Evolutionary conservation across 2,329 filamentous ascomycete species (phyloP), one percentile per base, ranked within the genome.

Genomic region (Stachybotrys chartarum): DNA sequence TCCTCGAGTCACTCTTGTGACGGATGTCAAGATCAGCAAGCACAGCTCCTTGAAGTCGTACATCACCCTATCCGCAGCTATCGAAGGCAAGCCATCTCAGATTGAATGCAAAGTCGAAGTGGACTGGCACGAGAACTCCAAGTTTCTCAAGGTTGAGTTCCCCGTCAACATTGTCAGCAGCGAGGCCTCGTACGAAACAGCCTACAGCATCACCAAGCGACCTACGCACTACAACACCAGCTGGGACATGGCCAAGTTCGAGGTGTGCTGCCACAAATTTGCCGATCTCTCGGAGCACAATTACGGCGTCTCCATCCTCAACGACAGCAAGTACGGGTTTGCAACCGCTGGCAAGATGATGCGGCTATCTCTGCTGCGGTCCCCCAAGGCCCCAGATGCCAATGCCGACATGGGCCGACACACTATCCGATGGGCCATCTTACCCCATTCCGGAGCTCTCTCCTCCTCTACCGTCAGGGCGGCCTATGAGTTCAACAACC

Each of bases 81-180:
- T 88, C 18, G 78, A 84, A 52, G 82, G 83, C 45, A 64, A 72
- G 48, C 60, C 64, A 11, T 87, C 86, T 0, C 86, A 84, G 60
- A 81, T 97, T 16, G 88, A 95, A 60, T 85, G 93, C 59, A 81
- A 84, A 46, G 88, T 87, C 52, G 90, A 95, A 62, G 90, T 97
- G n/a, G 90, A 97, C 68, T 99, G 94, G 94, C 88, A 87, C 62
- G 94, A 99, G 72, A 91, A 85, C 12, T 97, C 94, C 87, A 96
- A 94, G 68, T 97, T 97, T 79, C 82, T 99, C 67, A 99, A 99
- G 78, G 93, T 97, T 52, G 94, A 99, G 70, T 99, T 99, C 74
- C 93, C 94, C 0, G 92, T 97, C 59, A 87, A 95, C 65, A 81
- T 97, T 59, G 83, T 85, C 62, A 97, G 93, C 72, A 96, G 88